Evolutionary conservation across 2,329 filamentous ascomycete genomes (phyloP).

Genomic region (Fusarium nelsonii): DNA sequence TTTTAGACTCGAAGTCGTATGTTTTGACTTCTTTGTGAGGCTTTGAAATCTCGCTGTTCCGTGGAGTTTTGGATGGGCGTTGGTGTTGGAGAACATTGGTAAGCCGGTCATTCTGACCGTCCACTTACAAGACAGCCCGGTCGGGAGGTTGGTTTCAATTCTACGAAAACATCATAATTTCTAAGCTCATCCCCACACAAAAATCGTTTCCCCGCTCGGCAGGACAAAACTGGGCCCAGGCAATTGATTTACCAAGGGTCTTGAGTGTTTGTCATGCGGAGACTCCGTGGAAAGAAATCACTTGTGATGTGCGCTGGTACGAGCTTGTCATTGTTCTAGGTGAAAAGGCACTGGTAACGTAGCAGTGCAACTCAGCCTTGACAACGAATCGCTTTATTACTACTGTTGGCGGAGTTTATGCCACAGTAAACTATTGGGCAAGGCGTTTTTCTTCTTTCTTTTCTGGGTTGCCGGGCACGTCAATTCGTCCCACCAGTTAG

Average conservation of each 20-base stretch:
- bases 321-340: background rate
- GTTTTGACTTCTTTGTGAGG: conserved; percentile 2
- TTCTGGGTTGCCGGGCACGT: background rate
- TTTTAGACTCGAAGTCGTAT: too few relatives aligned
- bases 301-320: background rate
- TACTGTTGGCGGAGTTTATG: background rate
- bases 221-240: conserved; percentile 6
- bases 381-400: background rate
- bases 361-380: background rate
- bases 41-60: conserved; percentile 25
- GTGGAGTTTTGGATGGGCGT: background rate
- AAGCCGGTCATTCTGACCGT: background rate
- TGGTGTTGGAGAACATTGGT: conserved; percentile 13
- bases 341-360: background rate
- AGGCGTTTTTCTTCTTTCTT: conserved; percentile 8
- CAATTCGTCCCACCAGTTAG: background rate
- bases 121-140: background rate
- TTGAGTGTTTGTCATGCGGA: conserved; percentile 11
- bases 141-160: background rate
- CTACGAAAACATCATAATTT: background rate
- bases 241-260: background rate
- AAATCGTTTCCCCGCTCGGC: background rate
- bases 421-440: background rate
- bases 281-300: conserved; percentile 3
- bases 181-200: conserved; percentile 4